A percentile compares a stretch with the other conserved stretches of the same genome.
Evolutionary conservation across 148 eudicot genomes (phyloP).

Genomic region (Suaeda aralocaspica): DNA sequence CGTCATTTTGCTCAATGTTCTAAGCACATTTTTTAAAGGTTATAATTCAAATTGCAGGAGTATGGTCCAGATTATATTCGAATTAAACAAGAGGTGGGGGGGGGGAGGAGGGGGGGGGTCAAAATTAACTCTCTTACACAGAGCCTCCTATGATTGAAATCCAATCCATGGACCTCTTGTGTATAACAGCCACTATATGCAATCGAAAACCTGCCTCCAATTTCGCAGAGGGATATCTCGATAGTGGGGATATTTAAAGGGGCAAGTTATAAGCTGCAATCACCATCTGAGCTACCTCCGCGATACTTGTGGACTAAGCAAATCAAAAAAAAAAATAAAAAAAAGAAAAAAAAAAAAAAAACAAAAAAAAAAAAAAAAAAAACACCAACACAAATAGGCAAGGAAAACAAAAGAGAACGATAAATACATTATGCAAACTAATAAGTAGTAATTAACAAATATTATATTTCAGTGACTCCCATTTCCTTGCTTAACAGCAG

Average conservation of each 20-base stretch:
- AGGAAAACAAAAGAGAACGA: too few species aligned
- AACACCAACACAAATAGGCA: too few species aligned
- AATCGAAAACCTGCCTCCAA: slow-evolving; percentile 80
- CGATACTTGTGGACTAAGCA: slow-evolving; percentile 62
- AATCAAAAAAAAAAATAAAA: slow-evolving; percentile 21
- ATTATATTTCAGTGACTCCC: too few species aligned
- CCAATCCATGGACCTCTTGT: slow-evolving; percentile 89
- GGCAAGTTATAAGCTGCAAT: slow-evolving; percentile 84
- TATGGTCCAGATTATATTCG: slow-evolving; percentile 3
- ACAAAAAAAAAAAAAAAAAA: too few species aligned
- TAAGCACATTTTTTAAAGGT: too few species aligned
- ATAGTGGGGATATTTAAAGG: slow-evolving; percentile 56
- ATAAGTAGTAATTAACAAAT: too few species aligned
- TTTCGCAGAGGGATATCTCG: slow-evolving; percentile 74
- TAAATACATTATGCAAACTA: too few species aligned
- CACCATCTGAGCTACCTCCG: slow-evolving; percentile 88
- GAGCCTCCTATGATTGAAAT: slow-evolving; percentile 91
- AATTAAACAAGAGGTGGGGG: too few species aligned
- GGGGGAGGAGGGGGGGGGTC: too few species aligned
- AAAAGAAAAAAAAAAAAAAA: too few species aligned
- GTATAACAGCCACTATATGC: slow-evolving; percentile 77
- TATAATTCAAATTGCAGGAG: slow-evolving; percentile 1
- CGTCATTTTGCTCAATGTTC: slow-evolving; percentile 3
- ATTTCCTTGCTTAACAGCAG: too few species aligned
- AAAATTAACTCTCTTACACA: slow-evolving; percentile 74